phyloP scores from a whole-genome alignment of 1,284 basidiomycete genomes.

The Volvariella surrecta region DNA sequence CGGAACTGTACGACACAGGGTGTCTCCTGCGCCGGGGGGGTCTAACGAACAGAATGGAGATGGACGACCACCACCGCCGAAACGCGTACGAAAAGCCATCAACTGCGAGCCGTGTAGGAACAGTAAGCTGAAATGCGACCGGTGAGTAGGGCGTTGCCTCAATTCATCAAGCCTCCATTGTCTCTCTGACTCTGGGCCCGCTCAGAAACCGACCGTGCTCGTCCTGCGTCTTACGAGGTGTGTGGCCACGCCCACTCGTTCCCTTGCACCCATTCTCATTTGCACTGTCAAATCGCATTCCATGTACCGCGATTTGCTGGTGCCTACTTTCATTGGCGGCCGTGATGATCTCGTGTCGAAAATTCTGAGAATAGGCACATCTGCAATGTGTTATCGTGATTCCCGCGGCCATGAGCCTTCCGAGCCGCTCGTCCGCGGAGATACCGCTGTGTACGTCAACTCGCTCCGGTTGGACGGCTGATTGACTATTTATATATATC shows the following conservation, averaged over 20 bases:
- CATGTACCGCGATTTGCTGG: no score
- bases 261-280: slow-evolving; percentile 14
- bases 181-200: no score
- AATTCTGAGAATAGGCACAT: slow-evolving; percentile 59
- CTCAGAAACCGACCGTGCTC: slow-evolving; percentile 79
- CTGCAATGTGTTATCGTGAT: slow-evolving; percentile 69
- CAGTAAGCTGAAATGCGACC: slow-evolving; percentile 80
- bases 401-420: slow-evolving; percentile 42
- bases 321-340: no score
- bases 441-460: slow-evolving; percentile 45
- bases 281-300: slow-evolving; percentile 4
- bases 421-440: slow-evolving; percentile 39
- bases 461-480: no score
- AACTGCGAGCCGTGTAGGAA: slow-evolving; percentile 80
- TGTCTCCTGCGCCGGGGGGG: slow-evolving; percentile 33
- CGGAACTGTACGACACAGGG: slow-evolving; percentile 37
- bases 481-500: no score
- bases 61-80: slow-evolving; percentile 52
- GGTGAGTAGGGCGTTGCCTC: slow-evolving; percentile 41
- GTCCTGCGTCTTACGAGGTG: slow-evolving; percentile 71
- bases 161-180: no score
- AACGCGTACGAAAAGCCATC: slow-evolving; percentile 76
- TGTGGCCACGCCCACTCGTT: slow-evolving; percentile 15
- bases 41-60: slow-evolving; percentile 33
- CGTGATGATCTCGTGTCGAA: no score